These are phyloP conservation scores for Phytophthora nicotianae DNA, from an alignment of 352 stramenopile genomes.

Conservation along the genomic window DNA sequence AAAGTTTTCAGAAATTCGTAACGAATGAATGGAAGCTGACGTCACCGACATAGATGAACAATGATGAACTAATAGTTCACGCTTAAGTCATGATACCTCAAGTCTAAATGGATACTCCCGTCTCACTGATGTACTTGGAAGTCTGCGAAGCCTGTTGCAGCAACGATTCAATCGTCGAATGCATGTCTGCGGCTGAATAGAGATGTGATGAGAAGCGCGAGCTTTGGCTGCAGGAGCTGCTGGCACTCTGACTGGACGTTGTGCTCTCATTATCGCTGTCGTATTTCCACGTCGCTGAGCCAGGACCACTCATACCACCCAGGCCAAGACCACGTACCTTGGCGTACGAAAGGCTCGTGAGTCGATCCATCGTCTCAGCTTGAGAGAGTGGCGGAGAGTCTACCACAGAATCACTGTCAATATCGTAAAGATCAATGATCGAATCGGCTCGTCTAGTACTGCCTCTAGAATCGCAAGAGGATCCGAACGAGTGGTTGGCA, in stretches of 20 bases:
- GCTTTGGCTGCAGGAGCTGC: conserved; percentile 38
- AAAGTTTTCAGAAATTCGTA: too few relatives aligned
- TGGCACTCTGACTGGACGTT: conserved; percentile 51
- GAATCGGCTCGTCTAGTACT: conserved; percentile 71
- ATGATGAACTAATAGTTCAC: too few relatives aligned
- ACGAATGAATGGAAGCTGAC: too few relatives aligned
- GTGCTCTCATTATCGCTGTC: conserved; percentile 62
- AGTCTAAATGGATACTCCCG: conserved; percentile 44
- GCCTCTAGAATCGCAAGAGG: conserved; percentile 53
- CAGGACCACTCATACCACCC: conserved; percentile 27
- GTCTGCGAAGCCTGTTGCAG: conserved; percentile 71
- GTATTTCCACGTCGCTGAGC: conserved; percentile 49
- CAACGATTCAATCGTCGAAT: conserved; percentile 79
- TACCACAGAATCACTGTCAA: conserved; percentile 51
- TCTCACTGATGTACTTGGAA: conserved; percentile 61
- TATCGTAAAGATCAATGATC: conserved; percentile 62
- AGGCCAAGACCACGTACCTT: conserved; percentile 46
- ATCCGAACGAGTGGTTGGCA: conserved; percentile 62
- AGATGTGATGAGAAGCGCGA: conserved; percentile 49
- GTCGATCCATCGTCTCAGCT: conserved; percentile 43
- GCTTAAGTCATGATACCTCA: background rate
- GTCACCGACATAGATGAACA: too few relatives aligned
- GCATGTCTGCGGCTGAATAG: conserved; percentile 62
- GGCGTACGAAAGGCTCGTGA: conserved; percentile 41
- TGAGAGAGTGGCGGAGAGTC: conserved; percentile 39